Conservation (phyloP, 495 filamentous ascomycete genomes). For the Physcia stellaris region DNA sequence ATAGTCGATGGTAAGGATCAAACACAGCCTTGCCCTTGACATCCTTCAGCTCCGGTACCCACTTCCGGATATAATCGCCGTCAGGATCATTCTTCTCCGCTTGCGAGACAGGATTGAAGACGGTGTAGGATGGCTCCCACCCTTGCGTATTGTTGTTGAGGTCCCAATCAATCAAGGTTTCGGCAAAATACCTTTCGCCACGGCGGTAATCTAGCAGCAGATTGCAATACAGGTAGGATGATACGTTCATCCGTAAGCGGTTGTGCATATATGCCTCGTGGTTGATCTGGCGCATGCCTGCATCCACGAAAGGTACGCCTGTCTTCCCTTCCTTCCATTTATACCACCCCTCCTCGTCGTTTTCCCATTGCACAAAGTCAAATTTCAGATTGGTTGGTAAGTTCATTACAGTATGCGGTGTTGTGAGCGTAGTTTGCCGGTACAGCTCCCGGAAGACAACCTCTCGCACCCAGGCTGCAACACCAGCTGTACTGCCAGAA, state of each 20-base stretch:
- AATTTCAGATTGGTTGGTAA: constrained; percentile 33
- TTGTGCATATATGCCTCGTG: constrained; percentile 35
- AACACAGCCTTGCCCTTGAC: constrained; percentile 30
- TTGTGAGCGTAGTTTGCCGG: constrained; percentile 25
- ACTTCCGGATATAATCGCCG: constrained; percentile 57
- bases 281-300: constrained; percentile 31
- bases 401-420: constrained; percentile 31
- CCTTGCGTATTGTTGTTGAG: constrained; percentile 31
- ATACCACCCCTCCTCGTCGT: constrained; percentile 30
- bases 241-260: constrained; percentile 29
- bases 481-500: constrained; percentile 12
- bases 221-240: constrained; percentile 26
- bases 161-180: constrained; percentile 32
- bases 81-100: constrained; percentile 42
- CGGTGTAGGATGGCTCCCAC: constrained; percentile 31
- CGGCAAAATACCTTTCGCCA: constrained; percentile 31
- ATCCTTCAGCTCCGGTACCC: constrained; percentile 47
- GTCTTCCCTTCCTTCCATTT: constrained; percentile 30
- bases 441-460: constrained; percentile 34
- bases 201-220: constrained; percentile 29
- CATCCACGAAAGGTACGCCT: constrained; percentile 29
- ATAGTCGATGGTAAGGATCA: constrained; percentile 22
- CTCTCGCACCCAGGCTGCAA: constrained; percentile 30
- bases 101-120: constrained; percentile 30
- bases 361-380: constrained; percentile 31